Conservation (phyloP, 768 basidiomycete species). For the Amylocystis lapponica region DNA sequence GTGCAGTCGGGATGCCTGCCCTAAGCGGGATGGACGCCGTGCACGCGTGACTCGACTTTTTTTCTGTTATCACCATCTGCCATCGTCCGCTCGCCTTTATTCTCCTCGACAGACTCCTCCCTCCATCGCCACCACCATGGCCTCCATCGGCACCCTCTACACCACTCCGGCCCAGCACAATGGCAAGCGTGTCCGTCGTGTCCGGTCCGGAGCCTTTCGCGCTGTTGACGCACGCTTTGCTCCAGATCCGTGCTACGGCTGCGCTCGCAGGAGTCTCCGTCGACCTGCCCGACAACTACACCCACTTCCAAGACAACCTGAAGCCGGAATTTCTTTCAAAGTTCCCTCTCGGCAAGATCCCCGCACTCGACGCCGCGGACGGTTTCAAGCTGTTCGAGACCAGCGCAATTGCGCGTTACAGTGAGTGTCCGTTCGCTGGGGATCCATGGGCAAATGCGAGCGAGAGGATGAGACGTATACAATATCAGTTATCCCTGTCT, state of each 20-base stretch:
- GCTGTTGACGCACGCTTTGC: neutral
- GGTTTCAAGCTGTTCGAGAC: constrained; percentile 79
- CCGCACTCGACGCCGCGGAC: constrained; percentile 70
- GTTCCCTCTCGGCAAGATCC: constrained; percentile 81
- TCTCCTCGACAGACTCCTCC: constrained; percentile 19
- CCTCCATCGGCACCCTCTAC: constrained; percentile 62
- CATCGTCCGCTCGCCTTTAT: constrained; percentile 10
- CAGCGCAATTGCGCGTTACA: constrained; percentile 76
- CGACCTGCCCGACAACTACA: constrained; percentile 47
- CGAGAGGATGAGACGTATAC: constrained; percentile 35
- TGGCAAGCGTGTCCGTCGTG: constrained; percentile 43
- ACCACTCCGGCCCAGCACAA: constrained; percentile 35
- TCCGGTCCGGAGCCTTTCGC: neutral
- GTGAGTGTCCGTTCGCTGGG: constrained; percentile 48
- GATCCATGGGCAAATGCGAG: neutral
- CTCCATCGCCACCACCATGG: constrained; percentile 36
- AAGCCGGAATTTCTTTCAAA: constrained; percentile 66
- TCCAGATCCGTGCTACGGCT: constrained; percentile 49
- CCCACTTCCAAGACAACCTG: constrained; percentile 61
- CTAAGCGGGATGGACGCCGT: too few species aligned
- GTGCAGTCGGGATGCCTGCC: too few species aligned
- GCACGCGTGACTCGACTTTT: too few species aligned
- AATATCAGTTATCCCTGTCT: constrained; percentile 71
- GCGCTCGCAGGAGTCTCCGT: constrained; percentile 56
- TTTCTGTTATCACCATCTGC: too few species aligned